Base-by-base conservation (phyloP, 2,329 filamentous ascomycete genomes). In the Hypocreales sp. region DNA sequence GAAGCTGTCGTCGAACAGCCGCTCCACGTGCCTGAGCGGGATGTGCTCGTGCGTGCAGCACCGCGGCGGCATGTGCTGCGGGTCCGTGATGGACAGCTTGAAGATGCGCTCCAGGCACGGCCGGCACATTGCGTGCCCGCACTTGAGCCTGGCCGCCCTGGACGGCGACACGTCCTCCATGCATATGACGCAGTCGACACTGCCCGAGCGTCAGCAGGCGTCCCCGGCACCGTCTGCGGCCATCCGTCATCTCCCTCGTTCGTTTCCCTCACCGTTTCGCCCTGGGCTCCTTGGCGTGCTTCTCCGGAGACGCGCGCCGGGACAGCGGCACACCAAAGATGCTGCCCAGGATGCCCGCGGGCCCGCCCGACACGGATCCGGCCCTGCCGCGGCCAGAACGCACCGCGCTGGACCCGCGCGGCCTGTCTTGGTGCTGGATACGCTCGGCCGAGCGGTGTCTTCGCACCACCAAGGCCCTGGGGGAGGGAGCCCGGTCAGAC, bases 121-220 rank as follows among this genome's bases (percentile, higher is more conserved):
- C 36, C 79, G 64, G 50, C 84, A 92, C 77, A 87, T 84, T 35
- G 72, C 69, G 50, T 92, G 83, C 3, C 72, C 72, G 46, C 84
- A 92, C 38, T 70, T 67, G 20, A 92, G 66, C 47, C 75, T 79
- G 20, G 73, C 73, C 19, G 76, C 67, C 48, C 71, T 73, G 32
- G 60, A 60, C 8, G 64, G 44, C 1, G 73, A 69, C 3, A 79
- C 55, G 35, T 81, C 73, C 35, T 80, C 75, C 44, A 75, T 56
- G 45, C 83, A 92, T 15, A 68, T 70, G 25, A 83, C 56, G 41
- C 83, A 92, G 41, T 78, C 67, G 24, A 77, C 64, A 32, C 75
- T 83, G 26, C 11, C 8, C n/a, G 4, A 12, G 26, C 16, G 33
- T 44, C 22, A 46, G 38, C 20, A 9, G 12, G 12, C 6, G 5